Base-by-base conservation (phyloP, 768 basidiomycete genomes). In the Hydnum rufescens region DNA sequence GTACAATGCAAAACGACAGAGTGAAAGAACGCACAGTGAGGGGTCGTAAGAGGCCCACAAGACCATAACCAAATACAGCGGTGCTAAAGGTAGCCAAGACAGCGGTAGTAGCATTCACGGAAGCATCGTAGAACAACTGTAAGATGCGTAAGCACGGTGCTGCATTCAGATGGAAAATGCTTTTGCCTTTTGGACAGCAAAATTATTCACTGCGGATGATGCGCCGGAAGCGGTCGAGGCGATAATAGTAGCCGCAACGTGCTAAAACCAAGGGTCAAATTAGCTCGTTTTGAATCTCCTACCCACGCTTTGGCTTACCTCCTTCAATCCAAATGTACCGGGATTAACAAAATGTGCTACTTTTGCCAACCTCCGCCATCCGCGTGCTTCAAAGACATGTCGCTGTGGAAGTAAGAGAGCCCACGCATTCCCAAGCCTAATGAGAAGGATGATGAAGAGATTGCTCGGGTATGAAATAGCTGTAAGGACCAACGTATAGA, bases 61-160 rank as follows among this genome's bases (percentile, higher is more conserved):
- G 62, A 2, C 76, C 76, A 56, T 77, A 78, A 18, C 76, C 76
- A 42, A 32, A 57, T n/a, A 54, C 32, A 25, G 58, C 58, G 23
- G 59, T 59, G 8, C 56, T 44, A 39, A 42, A 49, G 16, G 75
- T 78, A 0, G 75, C 74, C 5, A 80, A 69, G 28, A 78, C 65
- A 4, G 76, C 76, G 2, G 75, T 76, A 0, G 71, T 67, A 1
- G 74, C 72, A 43, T 68, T 65, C 2, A 78, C 73, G 32, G 75
- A 64, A 3, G 74, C 74, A 54, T 74, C 65, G 58, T 78, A 80
- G 60, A 73, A 79, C 1, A 79, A 68, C 75, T 77, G 51, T 3
- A 22, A 22, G 19, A 13, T 25, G 8, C 13, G 44, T 26, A 13
- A 47, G 44, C 44, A 13, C 13, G 25, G 8, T 8, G 8, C 26